phyloP scores from a whole-genome alignment of 2,329 filamentous ascomycete species.

The Trichoderma koningiopsis region DNA sequence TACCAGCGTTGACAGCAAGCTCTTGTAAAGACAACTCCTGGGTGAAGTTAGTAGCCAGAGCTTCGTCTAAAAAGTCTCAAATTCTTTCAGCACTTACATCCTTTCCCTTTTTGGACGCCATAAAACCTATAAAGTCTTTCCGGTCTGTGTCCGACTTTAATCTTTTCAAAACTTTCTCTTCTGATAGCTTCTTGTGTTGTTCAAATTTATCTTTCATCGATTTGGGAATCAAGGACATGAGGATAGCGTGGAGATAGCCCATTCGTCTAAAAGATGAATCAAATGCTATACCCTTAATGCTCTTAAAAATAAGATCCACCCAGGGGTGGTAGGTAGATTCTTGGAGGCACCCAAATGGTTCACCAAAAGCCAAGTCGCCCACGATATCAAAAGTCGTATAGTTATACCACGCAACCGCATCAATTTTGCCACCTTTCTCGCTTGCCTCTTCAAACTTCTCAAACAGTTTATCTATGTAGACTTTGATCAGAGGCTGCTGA shows the following conservation, averaged over 20 bases:
- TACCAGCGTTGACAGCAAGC: conserved; percentile 26
- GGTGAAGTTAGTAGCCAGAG: not conserved
- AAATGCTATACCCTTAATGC: conserved; percentile 2
- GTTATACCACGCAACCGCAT: conserved; percentile 36
- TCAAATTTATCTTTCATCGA: not conserved
- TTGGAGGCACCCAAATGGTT: conserved; percentile 35
- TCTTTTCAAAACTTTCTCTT: conserved; percentile 6
- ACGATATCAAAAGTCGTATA: conserved; percentile 38
- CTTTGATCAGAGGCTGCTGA: conserved; percentile 36
- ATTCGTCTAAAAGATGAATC: not conserved
- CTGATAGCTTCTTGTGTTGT: conserved; percentile 5
- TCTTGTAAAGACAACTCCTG: conserved; percentile 25
- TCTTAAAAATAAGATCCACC: conserved; percentile 33
- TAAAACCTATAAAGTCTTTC: conserved; percentile 19
- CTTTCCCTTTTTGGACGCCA: conserved; percentile 7
- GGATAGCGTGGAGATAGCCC: not conserved
- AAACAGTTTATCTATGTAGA: conserved; percentile 36
- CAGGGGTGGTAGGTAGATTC: conserved; percentile 33
- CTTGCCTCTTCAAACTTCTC: conserved; percentile 28
- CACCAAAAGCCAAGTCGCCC: conserved; percentile 37
- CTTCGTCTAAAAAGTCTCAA: not conserved
- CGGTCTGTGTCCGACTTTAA: not conserved
- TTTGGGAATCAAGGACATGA: conserved; percentile 5
- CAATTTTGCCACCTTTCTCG: conserved; percentile 21
- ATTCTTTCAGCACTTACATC: not conserved